These are phyloP conservation scores for Eimeria acervulina DNA, from an alignment of 169 alveolate genomes.

Conservation along the genomic window DNA sequence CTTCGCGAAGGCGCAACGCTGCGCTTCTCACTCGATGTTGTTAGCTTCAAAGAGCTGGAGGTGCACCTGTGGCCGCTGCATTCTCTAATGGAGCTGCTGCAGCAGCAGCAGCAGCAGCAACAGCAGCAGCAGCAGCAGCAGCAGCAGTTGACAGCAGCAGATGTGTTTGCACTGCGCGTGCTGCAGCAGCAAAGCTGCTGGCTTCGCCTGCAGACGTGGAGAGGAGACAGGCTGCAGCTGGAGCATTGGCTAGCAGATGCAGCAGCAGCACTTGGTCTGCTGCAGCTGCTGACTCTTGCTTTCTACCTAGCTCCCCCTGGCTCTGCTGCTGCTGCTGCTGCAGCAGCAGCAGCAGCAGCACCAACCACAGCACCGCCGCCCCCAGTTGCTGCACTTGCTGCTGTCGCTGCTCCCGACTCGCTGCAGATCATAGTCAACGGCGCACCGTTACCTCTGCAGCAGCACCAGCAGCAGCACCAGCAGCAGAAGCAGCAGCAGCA, in stretches of 20 bases:
- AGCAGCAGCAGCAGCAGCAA: conserved; percentile 65
- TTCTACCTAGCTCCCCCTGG: conserved; percentile 3
- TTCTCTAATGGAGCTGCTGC: conserved; percentile 45
- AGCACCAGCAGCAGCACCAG: not conserved
- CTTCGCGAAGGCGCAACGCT: conserved; percentile 14
- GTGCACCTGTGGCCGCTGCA: conserved; percentile 81
- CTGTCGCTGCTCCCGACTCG: conserved; percentile 19
- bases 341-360: conserved; percentile 34
- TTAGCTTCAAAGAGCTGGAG: not conserved
- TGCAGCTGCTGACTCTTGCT: conserved; percentile 79
- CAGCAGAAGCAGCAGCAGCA: conserved; percentile 76
- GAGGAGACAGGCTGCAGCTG: conserved; percentile 47
- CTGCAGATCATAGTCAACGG: not conserved
- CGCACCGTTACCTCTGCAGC: not conserved
- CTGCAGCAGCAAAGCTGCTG: conserved; percentile 78
- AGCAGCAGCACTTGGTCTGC: conserved; percentile 68
- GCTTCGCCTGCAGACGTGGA: conserved; percentile 64
- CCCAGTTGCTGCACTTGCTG: conserved; percentile 63
- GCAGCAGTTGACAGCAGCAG: conserved; percentile 58
- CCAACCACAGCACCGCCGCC: not conserved
- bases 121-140: conserved; percentile 58
- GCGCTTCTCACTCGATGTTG: conserved; percentile 20
- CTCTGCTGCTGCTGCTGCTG: conserved; percentile 5
- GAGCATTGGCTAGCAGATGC: conserved; percentile 67
- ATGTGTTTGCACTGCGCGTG: conserved; percentile 60